phyloP scores from a whole-genome alignment of 805 yeast species.

The Kluyveromyces aestuarii region DNA sequence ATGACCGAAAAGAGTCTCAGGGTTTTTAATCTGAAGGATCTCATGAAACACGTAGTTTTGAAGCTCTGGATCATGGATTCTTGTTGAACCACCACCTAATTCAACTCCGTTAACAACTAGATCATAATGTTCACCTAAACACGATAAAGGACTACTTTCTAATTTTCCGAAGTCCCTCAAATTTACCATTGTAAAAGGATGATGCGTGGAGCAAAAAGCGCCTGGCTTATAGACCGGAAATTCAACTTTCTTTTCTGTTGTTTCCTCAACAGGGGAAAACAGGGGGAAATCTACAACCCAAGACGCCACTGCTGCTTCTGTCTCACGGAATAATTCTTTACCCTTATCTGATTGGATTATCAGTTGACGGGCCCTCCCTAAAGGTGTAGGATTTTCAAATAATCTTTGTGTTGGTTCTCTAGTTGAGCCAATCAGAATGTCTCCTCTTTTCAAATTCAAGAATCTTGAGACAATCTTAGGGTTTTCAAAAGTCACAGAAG shows the following conservation, averaged over 20 bases:
- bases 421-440: slow-evolving; percentile 70
- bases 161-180: slow-evolving; percentile 56
- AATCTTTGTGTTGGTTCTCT: slow-evolving; percentile 44
- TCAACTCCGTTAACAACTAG: slow-evolving; percentile 91
- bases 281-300: slow-evolving; percentile 95
- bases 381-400: slow-evolving; percentile 92
- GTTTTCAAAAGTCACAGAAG: slow-evolving; percentile 28
- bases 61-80: slow-evolving; percentile 78
- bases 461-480: slow-evolving; percentile 22
- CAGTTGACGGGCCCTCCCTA: slow-evolving; percentile 77
- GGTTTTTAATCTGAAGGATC: slow-evolving; percentile 50
- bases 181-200: slow-evolving; percentile 93
- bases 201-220: slow-evolving; percentile 70
- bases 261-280: slow-evolving; percentile 62
- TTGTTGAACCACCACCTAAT: slow-evolving; percentile 94
- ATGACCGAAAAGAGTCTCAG: slow-evolving; percentile 73
- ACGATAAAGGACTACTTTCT: slow-evolving; percentile 44
- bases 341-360: slow-evolving; percentile 46
- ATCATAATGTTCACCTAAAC: slow-evolving; percentile 89
- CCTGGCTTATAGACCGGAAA: slow-evolving; percentile 55
- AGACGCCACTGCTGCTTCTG: slow-evolving; percentile 38
- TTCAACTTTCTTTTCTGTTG: slow-evolving; percentile 14
- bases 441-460: slow-evolving; percentile 51
- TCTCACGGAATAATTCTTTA: slow-evolving; percentile 18
- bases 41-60: slow-evolving; percentile 66